Evolutionary conservation across 2,329 filamentous ascomycete species (phyloP), one percentile per base, ranked within the genome.

Genomic region (Diaporthe sp.): DNA sequence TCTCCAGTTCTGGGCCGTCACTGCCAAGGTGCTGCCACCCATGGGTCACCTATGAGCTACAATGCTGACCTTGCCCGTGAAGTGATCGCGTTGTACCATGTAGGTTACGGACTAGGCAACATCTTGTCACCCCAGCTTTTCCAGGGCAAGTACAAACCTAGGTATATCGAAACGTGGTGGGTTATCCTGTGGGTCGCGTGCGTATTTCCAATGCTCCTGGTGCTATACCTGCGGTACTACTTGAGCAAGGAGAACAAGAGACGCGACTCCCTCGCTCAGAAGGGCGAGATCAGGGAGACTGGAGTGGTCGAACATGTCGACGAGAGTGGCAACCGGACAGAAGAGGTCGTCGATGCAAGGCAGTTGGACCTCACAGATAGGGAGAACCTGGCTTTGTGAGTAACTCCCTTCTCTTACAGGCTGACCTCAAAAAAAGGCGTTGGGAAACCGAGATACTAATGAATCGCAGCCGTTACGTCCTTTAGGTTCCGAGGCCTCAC

Each of bases 161-260:
- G 80, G 9, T 82, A 83, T 44, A 79, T 81, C 42, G 79, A 82
- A 12, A 81, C 80, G 1, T 82, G 81, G 81, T 78, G 77, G 72
- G 79, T 82, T 7, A 81, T 80, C n/a, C 55, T 79, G 22, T 84
- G 83, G 67, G 78, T 85, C 13, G 84, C 83, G 25, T 84, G 82
- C 65, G 81, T 86, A 19, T 79, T 86, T 8, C 85, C 84, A 3
- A 81, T 82, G 15, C 77, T 84, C 19, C 80, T 86, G n/a, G 83
- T 87, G 2, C 71, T 87, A 4, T 82, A 82, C 25, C 79, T 87
- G 44, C 75, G 85, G 9, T 83, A 81, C 65, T 85, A 86, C 72
- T 76, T 87, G n/a, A 81, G 79, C 19, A 80, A 80, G 49, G 83
- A 86, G 65, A 87, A 87, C 68, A 83, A 80, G 74, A 83, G 83